Conservation (phyloP, 192 early-diverging fungal genomes). For the Podila minutissima region DNA sequence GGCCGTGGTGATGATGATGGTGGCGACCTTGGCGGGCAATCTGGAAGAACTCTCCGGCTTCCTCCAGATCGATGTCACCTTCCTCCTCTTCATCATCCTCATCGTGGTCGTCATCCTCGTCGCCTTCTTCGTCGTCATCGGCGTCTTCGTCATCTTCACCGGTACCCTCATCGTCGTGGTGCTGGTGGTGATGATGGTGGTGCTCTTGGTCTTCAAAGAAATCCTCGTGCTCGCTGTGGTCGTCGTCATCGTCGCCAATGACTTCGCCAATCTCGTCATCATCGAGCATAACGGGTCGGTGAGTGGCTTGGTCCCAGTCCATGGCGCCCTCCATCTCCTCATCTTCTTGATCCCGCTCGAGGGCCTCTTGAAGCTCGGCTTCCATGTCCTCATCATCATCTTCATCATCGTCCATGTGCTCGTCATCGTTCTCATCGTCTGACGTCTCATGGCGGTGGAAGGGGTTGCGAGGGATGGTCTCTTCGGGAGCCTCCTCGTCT, state of each 20-base stretch:
- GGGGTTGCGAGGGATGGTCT: constrained; percentile 57
- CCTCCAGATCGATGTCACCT: constrained; percentile 58
- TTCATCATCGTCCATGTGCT: constrained; percentile 61
- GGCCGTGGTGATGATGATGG: constrained; percentile 31
- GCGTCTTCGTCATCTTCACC: constrained; percentile 63
- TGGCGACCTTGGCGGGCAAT: constrained; percentile 41
- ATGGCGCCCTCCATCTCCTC: constrained; percentile 58
- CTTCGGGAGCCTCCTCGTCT: constrained; percentile 70
- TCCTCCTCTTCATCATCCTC: constrained; percentile 58
- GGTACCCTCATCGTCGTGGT: constrained; percentile 56
- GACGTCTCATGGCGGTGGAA: constrained; percentile 39
- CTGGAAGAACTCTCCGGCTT: constrained; percentile 48
- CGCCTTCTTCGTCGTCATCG: constrained; percentile 65
- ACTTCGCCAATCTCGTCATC: constrained; percentile 54
- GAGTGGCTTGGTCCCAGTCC: constrained; percentile 57
- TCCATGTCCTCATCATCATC: constrained; percentile 59
- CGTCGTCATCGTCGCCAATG: constrained; percentile 64
- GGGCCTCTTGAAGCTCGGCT: constrained; percentile 13
- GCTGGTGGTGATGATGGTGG: constrained; percentile 50
- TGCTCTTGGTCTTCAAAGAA: constrained; percentile 58
- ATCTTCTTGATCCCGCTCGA: constrained; percentile 59
- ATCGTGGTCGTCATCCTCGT: constrained; percentile 58
- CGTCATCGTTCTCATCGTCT: constrained; percentile 28
- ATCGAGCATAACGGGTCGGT: constrained; percentile 56
- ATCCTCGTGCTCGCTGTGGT: constrained; percentile 60